Evolutionary conservation across 2,329 filamentous ascomycete species (phyloP), one percentile per base, ranked within the genome.

Genomic region (Periconia sp.): DNA sequence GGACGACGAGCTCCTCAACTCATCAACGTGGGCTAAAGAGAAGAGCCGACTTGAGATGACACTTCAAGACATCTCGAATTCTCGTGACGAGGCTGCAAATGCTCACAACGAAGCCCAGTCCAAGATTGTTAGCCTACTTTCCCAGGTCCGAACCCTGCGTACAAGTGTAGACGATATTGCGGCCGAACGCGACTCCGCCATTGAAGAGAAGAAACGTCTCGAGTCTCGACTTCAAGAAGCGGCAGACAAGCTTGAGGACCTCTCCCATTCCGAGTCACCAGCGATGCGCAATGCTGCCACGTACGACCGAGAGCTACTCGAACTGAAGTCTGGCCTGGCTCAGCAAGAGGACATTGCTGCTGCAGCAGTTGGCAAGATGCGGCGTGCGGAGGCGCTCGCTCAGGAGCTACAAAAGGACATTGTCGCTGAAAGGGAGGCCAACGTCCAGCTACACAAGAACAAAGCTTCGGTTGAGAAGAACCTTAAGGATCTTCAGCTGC

Each of bases 1-100:
- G 92, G 94, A 99, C 62, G 90, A 97, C 59, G 92, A 99, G 72
- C 90, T 97, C 9, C 83, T 97, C 57, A 97, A 97, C 73, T 95
- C 90, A 71, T 95, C 91, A 12, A 96, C 92, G 1, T 97, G 94
- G 92, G 92, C 92, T 10, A 99, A 99, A 75, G 92, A 99, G 74
- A 97, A 97, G 77, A 82, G 90, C 12, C 86, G 92, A 12, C 80
- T 99, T 28, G 92, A 97, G 68, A 84, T 91, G 47, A 95, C 91
- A 4, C 78, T 99, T 40, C 85, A 92, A 36, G 91, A 96, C 66
- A 82, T 97, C 22, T 87, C 88, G 9, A 86, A 89, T 35, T 95
- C 91, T n/a, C 85, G 92, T 3, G 92, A 99, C 54, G 94, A 99
- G 69, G 92, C 94, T 8, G 87, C 91, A 36, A 86, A 85, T 57